Conservation (phyloP, 1,139 yeast species). For the Schizosaccharomyces versatilis region DNA sequence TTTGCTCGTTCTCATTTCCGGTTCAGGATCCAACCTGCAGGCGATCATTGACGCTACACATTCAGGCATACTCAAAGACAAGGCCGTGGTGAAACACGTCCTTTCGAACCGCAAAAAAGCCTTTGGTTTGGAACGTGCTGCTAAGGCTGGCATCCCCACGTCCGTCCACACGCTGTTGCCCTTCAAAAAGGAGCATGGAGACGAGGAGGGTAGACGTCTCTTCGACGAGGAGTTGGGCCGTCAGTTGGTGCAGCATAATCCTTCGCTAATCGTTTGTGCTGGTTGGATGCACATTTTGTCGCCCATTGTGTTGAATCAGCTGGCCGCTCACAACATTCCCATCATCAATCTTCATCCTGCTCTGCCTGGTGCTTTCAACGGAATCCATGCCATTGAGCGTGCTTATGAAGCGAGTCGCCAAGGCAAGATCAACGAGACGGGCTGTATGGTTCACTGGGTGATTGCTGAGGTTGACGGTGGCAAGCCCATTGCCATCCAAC, state of each 20-base stretch:
- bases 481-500: constrained; percentile 62
- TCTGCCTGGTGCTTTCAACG: constrained; percentile 88
- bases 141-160: constrained; percentile 42
- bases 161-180: constrained; percentile 52
- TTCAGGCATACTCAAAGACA: constrained; percentile 20
- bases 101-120: constrained; percentile 69
- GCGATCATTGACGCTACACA: constrained; percentile 51
- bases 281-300: constrained; percentile 95
- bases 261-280: constrained; percentile 82
- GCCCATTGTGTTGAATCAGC: constrained; percentile 45
- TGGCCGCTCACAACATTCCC: constrained; percentile 38
- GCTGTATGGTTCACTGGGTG: constrained; percentile 90
- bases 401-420: constrained; percentile 88
- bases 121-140: constrained; percentile 64
- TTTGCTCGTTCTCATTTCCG: constrained; percentile 53
- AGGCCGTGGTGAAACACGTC: constrained; percentile 45
- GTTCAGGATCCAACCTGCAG: constrained; percentile 82
- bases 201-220: constrained; percentile 38
- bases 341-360: constrained; percentile 92
- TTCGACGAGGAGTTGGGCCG: constrained; percentile 65
- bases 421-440: constrained; percentile 58
- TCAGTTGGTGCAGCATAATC: constrained; percentile 33
- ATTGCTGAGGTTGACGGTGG: constrained; percentile 90
- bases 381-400: constrained; percentile 87
- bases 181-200: constrained; percentile 34